Evolutionary conservation across 192 early-diverging fungal species (phyloP).

Genomic region (Podochytrium sp.): DNA sequence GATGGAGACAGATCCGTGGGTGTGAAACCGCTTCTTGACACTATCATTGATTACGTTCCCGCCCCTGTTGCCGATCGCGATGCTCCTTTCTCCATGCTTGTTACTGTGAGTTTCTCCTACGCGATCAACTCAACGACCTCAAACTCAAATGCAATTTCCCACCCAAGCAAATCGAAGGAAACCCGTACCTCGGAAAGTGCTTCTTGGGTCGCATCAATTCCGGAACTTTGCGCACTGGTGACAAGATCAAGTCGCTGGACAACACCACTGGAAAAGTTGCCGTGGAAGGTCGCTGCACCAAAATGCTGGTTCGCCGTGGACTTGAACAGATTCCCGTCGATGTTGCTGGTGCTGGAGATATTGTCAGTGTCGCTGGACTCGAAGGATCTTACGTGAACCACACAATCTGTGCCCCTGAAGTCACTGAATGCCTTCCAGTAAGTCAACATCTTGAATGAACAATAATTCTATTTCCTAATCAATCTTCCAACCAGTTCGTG

Average conservation of each 20-base stretch:
- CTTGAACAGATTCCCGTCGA: slow-evolving; percentile 72
- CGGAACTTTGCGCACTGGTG: slow-evolving; percentile 72
- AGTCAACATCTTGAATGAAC: background rate
- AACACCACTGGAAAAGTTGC: slow-evolving; percentile 64
- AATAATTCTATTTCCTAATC: background rate
- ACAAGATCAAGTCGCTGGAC: slow-evolving; percentile 74
- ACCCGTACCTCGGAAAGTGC: slow-evolving; percentile 83
- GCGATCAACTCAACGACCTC: background rate
- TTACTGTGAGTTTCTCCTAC: slow-evolving; percentile 54
- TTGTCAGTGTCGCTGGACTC: slow-evolving; percentile 78
- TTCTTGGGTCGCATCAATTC: slow-evolving; percentile 76
- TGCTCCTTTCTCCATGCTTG: slow-evolving; percentile 78
- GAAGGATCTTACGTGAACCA: slow-evolving; percentile 78
- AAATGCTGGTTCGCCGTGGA: slow-evolving; percentile 76
- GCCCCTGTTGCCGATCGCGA: slow-evolving; percentile 65
- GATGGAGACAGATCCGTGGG: slow-evolving; percentile 48
- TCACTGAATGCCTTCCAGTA: slow-evolving; percentile 63
- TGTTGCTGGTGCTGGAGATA: slow-evolving; percentile 81
- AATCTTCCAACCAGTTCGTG: slow-evolving; percentile 46
- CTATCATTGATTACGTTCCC: slow-evolving; percentile 72
- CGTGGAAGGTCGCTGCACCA: slow-evolving; percentile 72
- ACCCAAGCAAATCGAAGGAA: slow-evolving; percentile 72
- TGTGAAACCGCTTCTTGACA: slow-evolving; percentile 69
- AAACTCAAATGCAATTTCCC: background rate
- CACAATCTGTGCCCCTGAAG: slow-evolving; percentile 70